These are phyloP conservation scores for Rhinocladiella similis DNA, from an alignment of 2,329 filamentous ascomycete genomes.

Conservation along the genomic window DNA sequence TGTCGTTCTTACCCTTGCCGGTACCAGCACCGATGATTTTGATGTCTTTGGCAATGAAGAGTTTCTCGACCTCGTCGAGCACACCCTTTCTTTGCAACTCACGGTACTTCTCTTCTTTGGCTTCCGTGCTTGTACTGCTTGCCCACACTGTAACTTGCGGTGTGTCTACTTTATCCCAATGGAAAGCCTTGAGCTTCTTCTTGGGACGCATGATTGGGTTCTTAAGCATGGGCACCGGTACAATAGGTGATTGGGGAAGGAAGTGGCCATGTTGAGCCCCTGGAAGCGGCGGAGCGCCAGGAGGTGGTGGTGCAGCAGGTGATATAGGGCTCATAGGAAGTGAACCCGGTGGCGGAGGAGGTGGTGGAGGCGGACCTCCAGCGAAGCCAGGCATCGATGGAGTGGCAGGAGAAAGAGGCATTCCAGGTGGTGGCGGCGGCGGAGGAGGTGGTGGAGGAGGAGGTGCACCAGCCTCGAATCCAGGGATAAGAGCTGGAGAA, in stretches of 20 bases:
- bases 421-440: conserved; percentile 43
- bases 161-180: conserved; percentile 98
- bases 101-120: conserved; percentile 91
- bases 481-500: conserved; percentile 33
- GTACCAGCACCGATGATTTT: conserved; percentile 74
- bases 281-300: conserved; percentile 64
- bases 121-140: conserved; percentile 80
- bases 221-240: conserved; percentile 60
- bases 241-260: conserved; percentile 63
- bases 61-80: conserved; percentile 92
- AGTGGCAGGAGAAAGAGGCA: conserved; percentile 50
- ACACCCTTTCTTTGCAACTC: conserved; percentile 94
- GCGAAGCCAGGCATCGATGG: conserved; percentile 43
- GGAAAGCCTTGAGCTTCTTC: conserved; percentile 98
- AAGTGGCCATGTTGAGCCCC: conserved; percentile 67
- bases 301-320: conserved; percentile 60
- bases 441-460: conserved; percentile 54
- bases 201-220: conserved; percentile 84
- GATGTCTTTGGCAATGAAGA: conserved; percentile 96
- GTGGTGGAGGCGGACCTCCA: conserved; percentile 40
- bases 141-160: conserved; percentile 93
- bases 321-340: conserved; percentile 35
- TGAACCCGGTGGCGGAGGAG: conserved; percentile 48
- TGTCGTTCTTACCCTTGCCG: conserved; percentile 78
- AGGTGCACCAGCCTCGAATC: conserved; percentile 45